Evolutionary conservation across 345 rosid genomes (phyloP).

Genomic region (Salix udensis): DNA sequence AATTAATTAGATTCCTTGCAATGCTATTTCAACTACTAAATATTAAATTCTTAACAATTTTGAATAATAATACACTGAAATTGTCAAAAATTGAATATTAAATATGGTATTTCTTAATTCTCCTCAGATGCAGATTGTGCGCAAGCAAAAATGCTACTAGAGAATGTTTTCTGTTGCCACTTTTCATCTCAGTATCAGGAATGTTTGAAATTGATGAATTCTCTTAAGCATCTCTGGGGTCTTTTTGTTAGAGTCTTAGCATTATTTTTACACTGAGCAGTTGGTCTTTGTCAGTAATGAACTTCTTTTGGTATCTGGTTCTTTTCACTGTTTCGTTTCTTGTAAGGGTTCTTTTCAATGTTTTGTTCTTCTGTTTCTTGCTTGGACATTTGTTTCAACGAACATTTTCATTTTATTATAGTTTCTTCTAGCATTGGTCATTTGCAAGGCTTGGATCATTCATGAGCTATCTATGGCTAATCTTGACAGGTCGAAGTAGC

Average conservation of each 20-base stretch:
- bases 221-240: not conserved
- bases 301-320: not conserved
- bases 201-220: not conserved
- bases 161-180: not conserved
- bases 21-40: too few species aligned
- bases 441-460: not conserved
- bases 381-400: not conserved
- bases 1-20: too few species aligned
- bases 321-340: not conserved
- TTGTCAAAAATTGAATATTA: too few species aligned
- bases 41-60: too few species aligned
- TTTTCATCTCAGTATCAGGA: not conserved
- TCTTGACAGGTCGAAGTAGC: conserved; percentile 77
- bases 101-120: too few species aligned
- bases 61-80: too few species aligned
- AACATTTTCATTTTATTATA: not conserved
- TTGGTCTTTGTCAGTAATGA: not conserved
- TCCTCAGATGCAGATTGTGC: not conserved
- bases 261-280: not conserved
- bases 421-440: not conserved
- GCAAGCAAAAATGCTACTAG: not conserved
- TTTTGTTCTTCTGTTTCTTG: not conserved
- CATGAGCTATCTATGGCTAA: not conserved
- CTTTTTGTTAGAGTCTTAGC: not conserved
- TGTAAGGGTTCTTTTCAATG: not conserved